These are phyloP conservation scores for Corrigiola litoralis DNA, from an alignment of 179 eudicot species.

Conservation along the genomic window DNA sequence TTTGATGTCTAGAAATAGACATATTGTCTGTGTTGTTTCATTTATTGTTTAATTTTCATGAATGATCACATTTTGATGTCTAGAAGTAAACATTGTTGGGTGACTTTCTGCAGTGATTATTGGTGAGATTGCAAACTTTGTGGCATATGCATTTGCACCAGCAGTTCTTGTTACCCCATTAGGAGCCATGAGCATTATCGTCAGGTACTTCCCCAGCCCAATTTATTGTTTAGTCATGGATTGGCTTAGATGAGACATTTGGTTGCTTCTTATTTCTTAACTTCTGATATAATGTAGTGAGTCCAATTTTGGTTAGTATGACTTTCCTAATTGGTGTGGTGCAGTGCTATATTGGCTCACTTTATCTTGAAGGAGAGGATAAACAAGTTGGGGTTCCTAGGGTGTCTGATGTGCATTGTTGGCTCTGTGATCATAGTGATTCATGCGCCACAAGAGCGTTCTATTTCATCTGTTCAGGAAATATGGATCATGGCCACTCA, in stretches of 20 bases:
- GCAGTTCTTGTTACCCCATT: conserved; percentile 72
- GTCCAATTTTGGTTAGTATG: not conserved
- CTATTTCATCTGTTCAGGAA: conserved; percentile 52
- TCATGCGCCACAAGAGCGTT: conserved; percentile 68
- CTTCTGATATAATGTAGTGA: not conserved
- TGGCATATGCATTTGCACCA: conserved; percentile 85
- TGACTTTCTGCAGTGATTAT: conserved; percentile 42
- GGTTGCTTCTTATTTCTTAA: too few species aligned
- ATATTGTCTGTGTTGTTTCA: too few species aligned
- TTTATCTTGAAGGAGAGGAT: conserved; percentile 53
- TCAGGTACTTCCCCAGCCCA: conserved; percentile 34
- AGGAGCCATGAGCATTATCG: conserved; percentile 68
- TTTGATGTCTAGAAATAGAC: too few species aligned
- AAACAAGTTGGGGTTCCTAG: conserved; percentile 49
- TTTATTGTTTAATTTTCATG: too few species aligned
- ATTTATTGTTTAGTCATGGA: not conserved
- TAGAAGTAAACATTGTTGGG: not conserved
- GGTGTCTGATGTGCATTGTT: conserved; percentile 58
- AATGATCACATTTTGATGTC: too few species aligned
- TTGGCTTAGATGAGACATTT: too few species aligned
- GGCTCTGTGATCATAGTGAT: conserved; percentile 63
- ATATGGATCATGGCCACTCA: conserved; percentile 68
- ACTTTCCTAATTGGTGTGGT: not conserved
- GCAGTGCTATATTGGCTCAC: conserved; percentile 66
- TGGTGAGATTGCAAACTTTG: conserved; percentile 71